phyloP scores from a whole-genome alignment of 2,329 filamentous ascomycete genomes.

The Ilyonectria mors-panacis region DNA sequence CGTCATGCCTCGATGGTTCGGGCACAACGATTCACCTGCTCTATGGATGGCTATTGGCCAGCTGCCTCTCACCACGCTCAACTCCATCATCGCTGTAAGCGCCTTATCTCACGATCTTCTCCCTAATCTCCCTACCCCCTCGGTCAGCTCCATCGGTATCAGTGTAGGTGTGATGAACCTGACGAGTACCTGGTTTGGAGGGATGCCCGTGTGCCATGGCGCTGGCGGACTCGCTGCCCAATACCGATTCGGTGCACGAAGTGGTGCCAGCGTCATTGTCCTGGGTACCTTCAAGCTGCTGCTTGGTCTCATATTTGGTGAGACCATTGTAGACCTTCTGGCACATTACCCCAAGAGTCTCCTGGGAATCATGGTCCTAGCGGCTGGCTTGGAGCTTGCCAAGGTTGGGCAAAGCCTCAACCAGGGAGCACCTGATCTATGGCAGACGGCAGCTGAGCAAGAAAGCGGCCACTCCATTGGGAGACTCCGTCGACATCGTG shows the following conservation, averaged over 20 bases:
- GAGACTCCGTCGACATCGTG: slow-evolving; percentile 61
- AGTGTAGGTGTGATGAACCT: slow-evolving; percentile 91
- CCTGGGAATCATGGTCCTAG: slow-evolving; percentile 90
- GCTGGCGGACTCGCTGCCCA: slow-evolving; percentile 93
- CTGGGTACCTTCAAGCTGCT: slow-evolving; percentile 83
- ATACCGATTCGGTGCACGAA: slow-evolving; percentile 91
- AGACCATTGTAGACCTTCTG: slow-evolving; percentile 80
- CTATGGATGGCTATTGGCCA: slow-evolving; percentile 82
- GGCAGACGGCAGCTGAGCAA: slow-evolving; percentile 65
- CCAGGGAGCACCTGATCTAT: slow-evolving; percentile 73
- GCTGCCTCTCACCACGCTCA: slow-evolving; percentile 90
- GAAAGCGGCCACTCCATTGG: slow-evolving; percentile 46
- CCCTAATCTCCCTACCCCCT: slow-evolving; percentile 76
- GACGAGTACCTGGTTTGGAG: slow-evolving; percentile 89
- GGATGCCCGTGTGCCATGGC: slow-evolving; percentile 96
- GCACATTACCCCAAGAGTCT: slow-evolving; percentile 81
- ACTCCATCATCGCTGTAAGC: slow-evolving; percentile 90
- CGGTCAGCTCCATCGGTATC: slow-evolving; percentile 82
- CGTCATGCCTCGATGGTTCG: slow-evolving; percentile 54
- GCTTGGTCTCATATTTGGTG: slow-evolving; percentile 82
- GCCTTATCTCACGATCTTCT: slow-evolving; percentile 85
- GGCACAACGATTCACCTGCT: slow-evolving; percentile 51
- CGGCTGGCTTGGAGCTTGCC: slow-evolving; percentile 88
- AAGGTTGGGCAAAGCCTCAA: slow-evolving; percentile 89
- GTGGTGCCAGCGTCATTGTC: slow-evolving; percentile 85